Percentiles rank a stretch among this genome's conserved stretches.
These are phyloP conservation scores for Ophiocordyceps camponoti-floridani DNA, from an alignment of 2,329 filamentous ascomycete genomes.

Conservation along the genomic window DNA sequence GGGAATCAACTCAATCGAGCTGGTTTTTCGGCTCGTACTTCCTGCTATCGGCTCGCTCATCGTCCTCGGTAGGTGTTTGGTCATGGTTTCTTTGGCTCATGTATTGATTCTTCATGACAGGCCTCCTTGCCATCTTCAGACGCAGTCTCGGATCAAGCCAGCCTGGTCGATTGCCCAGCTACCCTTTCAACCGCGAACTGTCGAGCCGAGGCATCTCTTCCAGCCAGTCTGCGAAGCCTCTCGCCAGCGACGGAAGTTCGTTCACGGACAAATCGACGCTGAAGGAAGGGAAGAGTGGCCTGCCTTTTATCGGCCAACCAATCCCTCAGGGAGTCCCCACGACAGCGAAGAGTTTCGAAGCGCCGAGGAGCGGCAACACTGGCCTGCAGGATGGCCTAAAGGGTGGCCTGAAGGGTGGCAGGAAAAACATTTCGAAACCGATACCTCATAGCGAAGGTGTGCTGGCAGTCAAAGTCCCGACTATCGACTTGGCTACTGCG, in stretches of 20 bases:
- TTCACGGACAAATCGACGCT: background rate
- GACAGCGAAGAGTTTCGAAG: slow-evolving; percentile 9
- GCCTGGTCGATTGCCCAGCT: background rate
- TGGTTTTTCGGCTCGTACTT: slow-evolving; percentile 28
- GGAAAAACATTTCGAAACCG: slow-evolving; percentile 30
- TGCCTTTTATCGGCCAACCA: slow-evolving; percentile 21
- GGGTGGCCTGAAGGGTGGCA: slow-evolving; percentile 13
- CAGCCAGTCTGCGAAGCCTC: background rate
- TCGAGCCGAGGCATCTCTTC: background rate
- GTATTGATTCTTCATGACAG: background rate
- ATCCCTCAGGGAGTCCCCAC: slow-evolving; percentile 16
- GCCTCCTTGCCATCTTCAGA: slow-evolving; percentile 1
- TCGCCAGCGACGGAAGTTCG: background rate
- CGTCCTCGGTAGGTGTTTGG: slow-evolving; percentile 22
- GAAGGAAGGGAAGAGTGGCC: slow-evolving; percentile 6
- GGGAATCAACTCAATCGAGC: slow-evolving; percentile 21
- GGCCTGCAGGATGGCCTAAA: slow-evolving; percentile 8
- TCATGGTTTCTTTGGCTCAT: background rate
- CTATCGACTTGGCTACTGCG: slow-evolving; percentile 31
- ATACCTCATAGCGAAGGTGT: slow-evolving; percentile 14
- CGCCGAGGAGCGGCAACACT: slow-evolving; percentile 9
- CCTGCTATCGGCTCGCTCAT: slow-evolving; percentile 31
- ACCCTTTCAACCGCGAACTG: background rate
- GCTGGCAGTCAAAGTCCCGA: slow-evolving; percentile 23
- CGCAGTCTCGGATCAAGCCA: background rate